Evolutionary conservation across 306 rosid genomes (phyloP), one percentile per base, ranked within the genome.

Genomic region (Inga laurina): DNA sequence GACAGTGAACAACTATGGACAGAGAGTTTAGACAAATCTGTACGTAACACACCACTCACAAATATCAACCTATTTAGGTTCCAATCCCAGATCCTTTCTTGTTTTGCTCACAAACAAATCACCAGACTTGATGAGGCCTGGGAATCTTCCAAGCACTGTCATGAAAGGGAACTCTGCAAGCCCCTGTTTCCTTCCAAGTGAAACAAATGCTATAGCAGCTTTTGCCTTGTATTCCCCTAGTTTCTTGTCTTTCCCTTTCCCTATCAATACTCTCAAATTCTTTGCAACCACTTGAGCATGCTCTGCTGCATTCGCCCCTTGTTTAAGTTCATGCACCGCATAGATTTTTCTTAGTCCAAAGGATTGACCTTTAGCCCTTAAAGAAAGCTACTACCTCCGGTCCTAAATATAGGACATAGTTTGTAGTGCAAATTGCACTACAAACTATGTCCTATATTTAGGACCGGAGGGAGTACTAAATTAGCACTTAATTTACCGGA

Each of bases 31-130:
- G 61, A 75, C 7, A 79, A 30, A 16, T 39, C 34, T 84, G 83
- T 48, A 74, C 80, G 51, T 1, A 62, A 62, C 80, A 34, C 34
- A 84, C 46, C 45, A 66, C n/a, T 56, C 27, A 72, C 32, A 2
- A 3, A 13, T 0, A 62, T 9, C 34, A 64, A 62, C 46, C 77
- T 76, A 45, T 44, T 88, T 78, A 69, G 93, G 76, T 27, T 82
- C 76, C 6, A 92, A 89, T 71, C 97, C 98, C 78, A 92, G 86
- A 1, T 79, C 90, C 81, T 91, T 91, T 82, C 98, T 92, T 0
- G 94, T 91, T 84, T 86, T 91, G 7, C 98, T 94, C 62, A 92
- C 97, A 84, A 92, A 94, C 88, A 92, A 75, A 89, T 94, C 97
- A 27, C 94, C 92, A 71, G 98, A 92, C 48, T 94, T 91, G 77